Evolutionary conservation across 2,329 filamentous ascomycete species (phyloP), one percentile per base, ranked within the genome.

Genomic region (Colletotrichum ledebouriae): DNA sequence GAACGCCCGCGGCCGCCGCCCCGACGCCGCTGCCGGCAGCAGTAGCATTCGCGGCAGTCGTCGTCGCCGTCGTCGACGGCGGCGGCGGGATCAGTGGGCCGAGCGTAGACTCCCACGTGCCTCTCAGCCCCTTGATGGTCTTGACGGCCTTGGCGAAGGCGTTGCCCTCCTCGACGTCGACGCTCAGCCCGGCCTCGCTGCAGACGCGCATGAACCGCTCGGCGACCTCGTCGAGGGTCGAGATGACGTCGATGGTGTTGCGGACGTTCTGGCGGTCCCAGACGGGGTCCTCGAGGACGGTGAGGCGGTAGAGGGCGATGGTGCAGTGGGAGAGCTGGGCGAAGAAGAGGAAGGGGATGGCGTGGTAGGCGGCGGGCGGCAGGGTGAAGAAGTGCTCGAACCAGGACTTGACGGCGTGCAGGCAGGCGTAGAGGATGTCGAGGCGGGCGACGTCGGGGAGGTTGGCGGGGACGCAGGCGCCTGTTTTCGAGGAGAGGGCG

Each of bases 181-280:
- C 29, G 17, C 29, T 33, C 4, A 66, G n/a, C 10, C 49, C 56
- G 22, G 57, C 69, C 41, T 53, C 55, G 50, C 7, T 42, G 46
- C 55, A 49, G 12, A 61, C 69, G 9, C 50, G 6, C 37, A 20
- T 42, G 13, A 69, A 66, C 3, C 69, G 49, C 20, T 71, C 69
- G 1, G 70, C 69, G 33, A 78, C 71, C 15, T 72, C 73, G 34
- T 73, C 71, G 37, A 75, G 70, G 20, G 79, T 70, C n/a, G 70
- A 66, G 5, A 80, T 65, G 17, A 82, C 67, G 55, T 81, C 77
- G n/a, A 82, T 59, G 5, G 73, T 73, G 46, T 71, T 70, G 12
- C 74, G 72, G 5, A 78, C 75, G 15, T 73, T 74, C 10, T 72
- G 69, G 2, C 79, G 75, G 72, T 82, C 79, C 80, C 81, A 83